Conservation (phyloP, 75 land plant species). For the Selaginella moellendorffii region DNA sequence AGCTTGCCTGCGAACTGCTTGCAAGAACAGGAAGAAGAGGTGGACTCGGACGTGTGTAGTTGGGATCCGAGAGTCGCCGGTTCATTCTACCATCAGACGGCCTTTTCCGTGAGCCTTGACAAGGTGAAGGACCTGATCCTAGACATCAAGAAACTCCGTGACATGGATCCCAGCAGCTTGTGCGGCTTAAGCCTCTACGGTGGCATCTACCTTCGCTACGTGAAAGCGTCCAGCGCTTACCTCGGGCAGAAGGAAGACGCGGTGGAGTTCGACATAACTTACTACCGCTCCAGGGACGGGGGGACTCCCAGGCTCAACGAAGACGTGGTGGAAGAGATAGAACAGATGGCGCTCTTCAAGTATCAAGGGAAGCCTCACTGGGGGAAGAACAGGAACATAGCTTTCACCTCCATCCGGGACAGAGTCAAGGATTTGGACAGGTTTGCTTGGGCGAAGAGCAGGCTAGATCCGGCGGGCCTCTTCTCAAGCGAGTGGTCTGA, state of each 20-base stretch:
- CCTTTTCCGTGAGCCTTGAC: background rate
- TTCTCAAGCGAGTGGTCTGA: constrained; percentile 8
- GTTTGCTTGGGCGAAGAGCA: background rate
- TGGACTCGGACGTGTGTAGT: background rate
- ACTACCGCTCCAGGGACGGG: background rate
- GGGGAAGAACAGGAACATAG: constrained; percentile 23
- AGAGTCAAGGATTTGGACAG: background rate
- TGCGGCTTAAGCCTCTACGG: background rate
- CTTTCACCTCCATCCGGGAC: background rate
- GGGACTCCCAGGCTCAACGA: background rate
- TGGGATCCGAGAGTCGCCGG: constrained; percentile 8
- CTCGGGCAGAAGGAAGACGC: constrained; percentile 3
- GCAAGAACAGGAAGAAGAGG: background rate
- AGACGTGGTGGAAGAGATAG: constrained; percentile 23
- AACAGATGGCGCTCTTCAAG: constrained; percentile 23
- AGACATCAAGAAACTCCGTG: constrained; percentile 1
- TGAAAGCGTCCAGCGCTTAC: background rate
- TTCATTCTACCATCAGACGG: background rate
- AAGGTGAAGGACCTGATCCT: constrained; percentile 5
- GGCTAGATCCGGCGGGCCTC: background rate
- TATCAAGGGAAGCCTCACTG: constrained; percentile 20
- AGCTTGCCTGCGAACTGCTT: background rate
- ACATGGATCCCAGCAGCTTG: background rate
- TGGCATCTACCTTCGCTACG: background rate
- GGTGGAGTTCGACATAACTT: background rate